phyloP scores from a whole-genome alignment of 352 stramenopile species.

The Halophytophthora batemanensis region DNA sequence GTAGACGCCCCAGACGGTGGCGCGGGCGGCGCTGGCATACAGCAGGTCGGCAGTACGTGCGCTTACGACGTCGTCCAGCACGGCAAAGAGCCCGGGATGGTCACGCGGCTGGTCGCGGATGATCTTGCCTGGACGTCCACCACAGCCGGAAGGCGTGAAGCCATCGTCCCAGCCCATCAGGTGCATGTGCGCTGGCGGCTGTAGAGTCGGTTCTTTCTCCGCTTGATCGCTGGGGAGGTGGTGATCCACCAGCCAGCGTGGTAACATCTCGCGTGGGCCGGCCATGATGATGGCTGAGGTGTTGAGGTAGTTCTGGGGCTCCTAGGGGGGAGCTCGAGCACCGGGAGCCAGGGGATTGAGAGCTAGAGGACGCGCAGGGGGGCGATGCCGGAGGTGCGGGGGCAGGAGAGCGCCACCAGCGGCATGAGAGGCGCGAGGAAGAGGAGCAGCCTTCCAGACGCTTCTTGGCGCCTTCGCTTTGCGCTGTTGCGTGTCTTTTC shows the following conservation, averaged over 20 bases:
- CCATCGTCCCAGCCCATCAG: conserved; percentile 50
- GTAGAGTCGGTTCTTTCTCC: too few species aligned
- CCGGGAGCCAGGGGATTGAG: too few species aligned
- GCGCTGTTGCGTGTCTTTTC: too few species aligned
- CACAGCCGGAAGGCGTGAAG: conserved; percentile 61
- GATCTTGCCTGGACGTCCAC: conserved; percentile 35
- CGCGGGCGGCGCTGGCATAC: conserved; percentile 52
- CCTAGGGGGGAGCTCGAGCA: too few species aligned
- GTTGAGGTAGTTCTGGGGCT: too few species aligned
- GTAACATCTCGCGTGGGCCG: conserved; percentile 22
- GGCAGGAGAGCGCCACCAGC: too few species aligned
- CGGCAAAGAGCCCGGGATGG: conserved; percentile 21
- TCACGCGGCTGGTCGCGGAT: conserved; percentile 42
- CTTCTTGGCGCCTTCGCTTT: too few species aligned
- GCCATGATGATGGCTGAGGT: too few species aligned
- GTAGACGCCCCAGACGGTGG: conserved; percentile 70
- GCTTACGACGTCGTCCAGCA: conserved; percentile 52
- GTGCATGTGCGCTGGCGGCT: conserved; percentile 18
- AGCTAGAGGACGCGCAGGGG: too few species aligned
- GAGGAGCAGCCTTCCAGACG: too few species aligned
- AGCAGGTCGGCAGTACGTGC: conserved; percentile 41
- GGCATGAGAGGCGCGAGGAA: too few species aligned
- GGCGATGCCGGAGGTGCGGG: too few species aligned
- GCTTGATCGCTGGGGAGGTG: conserved; percentile 9
- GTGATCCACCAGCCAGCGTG: conserved; percentile 24